A percentile compares a stretch with the other conserved stretches of the same genome.
These are phyloP conservation scores for Exophiala phaeomuriformis DNA, from an alignment of 2,329 filamentous ascomycete species.

Conservation along the genomic window DNA sequence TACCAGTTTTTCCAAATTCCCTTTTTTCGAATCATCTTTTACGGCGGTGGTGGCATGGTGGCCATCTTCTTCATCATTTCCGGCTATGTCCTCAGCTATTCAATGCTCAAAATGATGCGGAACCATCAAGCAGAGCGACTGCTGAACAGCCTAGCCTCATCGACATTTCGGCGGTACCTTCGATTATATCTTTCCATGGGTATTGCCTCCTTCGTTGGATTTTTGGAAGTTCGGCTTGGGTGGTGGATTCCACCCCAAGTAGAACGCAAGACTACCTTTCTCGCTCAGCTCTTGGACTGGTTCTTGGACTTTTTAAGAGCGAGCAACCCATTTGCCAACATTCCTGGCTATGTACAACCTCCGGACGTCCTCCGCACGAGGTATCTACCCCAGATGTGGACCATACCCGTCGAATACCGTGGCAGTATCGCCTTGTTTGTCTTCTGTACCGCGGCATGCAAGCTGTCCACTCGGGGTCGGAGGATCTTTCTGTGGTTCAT, in stretches of 20 bases:
- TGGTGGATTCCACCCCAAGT: neutral
- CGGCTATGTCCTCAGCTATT: conserved; percentile 50
- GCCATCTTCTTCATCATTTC: conserved; percentile 53
- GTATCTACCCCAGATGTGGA: neutral
- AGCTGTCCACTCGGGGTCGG: conserved; percentile 3
- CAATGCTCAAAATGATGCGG: conserved; percentile 38
- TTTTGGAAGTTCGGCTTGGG: conserved; percentile 25
- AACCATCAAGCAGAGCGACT: neutral
- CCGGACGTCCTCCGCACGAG: neutral
- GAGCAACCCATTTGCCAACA: neutral
- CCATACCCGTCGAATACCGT: conserved; percentile 30
- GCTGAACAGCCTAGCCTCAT: conserved; percentile 26
- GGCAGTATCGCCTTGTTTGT: conserved; percentile 19
- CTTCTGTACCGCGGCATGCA: conserved; percentile 15
- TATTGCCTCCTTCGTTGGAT: conserved; percentile 32
- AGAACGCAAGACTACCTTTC: neutral
- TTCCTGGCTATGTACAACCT: neutral
- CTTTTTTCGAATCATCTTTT: conserved; percentile 32
- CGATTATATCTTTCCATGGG: conserved; percentile 31
- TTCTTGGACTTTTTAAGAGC: neutral
- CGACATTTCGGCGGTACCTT: conserved; percentile 30
- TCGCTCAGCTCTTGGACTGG: neutral
- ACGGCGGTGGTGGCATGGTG: conserved; percentile 35
- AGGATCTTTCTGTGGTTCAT: conserved; percentile 10
- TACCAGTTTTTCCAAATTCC: conserved; percentile 25